A percentile compares a stretch with the other conserved stretches of the same genome.
Conservation (phyloP, 495 filamentous ascomycete species). For the Poronia punctata region DNA sequence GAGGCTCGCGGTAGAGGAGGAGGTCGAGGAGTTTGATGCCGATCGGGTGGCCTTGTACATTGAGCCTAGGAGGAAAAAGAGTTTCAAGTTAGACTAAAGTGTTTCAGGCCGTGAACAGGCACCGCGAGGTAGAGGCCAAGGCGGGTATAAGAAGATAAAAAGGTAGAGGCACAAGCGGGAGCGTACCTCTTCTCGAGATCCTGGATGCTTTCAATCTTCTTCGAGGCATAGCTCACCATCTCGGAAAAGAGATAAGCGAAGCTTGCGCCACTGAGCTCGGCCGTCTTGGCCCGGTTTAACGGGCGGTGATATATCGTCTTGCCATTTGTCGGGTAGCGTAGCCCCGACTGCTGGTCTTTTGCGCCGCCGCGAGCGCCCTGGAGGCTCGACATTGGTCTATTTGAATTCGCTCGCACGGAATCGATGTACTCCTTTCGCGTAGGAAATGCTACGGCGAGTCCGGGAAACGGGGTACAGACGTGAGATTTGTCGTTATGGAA, state of each 20-base stretch:
- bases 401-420: too few relatives aligned
- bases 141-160: not conserved
- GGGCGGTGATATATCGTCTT: slow-evolving; percentile 98
- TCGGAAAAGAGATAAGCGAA: slow-evolving; percentile 95
- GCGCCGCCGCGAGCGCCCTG: slow-evolving; percentile 31
- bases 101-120: too few relatives aligned
- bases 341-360: slow-evolving; percentile 48
- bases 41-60: slow-evolving; percentile 90
- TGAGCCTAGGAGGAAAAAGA: slow-evolving; percentile 53
- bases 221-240: slow-evolving; percentile 95
- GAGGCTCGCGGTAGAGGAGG: slow-evolving; percentile 71
- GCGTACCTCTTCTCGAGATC: slow-evolving; percentile 84
- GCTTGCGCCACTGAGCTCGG: slow-evolving; percentile 82
- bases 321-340: slow-evolving; percentile 87
- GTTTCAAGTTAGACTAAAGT: not conserved
- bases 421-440: too few relatives aligned
- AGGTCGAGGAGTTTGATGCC: slow-evolving; percentile 93
- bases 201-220: slow-evolving; percentile 80
- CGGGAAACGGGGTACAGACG: too few relatives aligned
- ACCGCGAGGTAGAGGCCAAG: too few relatives aligned
- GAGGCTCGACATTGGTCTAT: slow-evolving; percentile 28
- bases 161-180: not conserved
- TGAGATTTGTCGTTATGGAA: too few relatives aligned
- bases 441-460: too few relatives aligned
- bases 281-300: slow-evolving; percentile 76